These are phyloP conservation scores for Starmerella sirachaensis DNA, from an alignment of 805 yeast genomes.

Conservation along the genomic window DNA sequence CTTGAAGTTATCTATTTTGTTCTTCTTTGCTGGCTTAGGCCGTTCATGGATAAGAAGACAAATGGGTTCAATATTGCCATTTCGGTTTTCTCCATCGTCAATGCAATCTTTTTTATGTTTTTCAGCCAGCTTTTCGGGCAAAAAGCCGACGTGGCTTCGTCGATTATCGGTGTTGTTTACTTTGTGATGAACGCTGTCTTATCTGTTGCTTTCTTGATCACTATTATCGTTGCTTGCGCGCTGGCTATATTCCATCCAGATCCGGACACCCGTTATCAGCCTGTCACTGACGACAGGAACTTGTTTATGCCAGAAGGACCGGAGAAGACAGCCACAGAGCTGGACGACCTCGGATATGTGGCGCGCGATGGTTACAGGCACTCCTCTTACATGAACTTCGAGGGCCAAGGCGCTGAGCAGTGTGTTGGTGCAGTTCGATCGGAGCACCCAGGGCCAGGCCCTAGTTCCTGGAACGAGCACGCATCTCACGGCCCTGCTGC, in stretches of 20 bases:
- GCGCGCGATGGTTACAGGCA: constrained; percentile 29
- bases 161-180: constrained; percentile 82
- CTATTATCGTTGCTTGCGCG: constrained; percentile 79
- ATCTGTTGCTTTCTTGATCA: constrained; percentile 66
- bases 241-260: constrained; percentile 76
- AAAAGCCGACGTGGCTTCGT: constrained; percentile 78
- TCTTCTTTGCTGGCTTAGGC: constrained; percentile 57
- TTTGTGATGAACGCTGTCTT: constrained; percentile 82
- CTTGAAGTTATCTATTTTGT: constrained; percentile 63
- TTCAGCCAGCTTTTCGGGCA: constrained; percentile 64
- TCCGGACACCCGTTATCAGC: constrained; percentile 92
- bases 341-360: constrained; percentile 57
- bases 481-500: constrained; percentile 4
- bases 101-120: constrained; percentile 77
- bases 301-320: constrained; percentile 52
- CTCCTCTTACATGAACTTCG: no score
- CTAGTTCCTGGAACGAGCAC: no score
- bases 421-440: constrained; percentile 3
- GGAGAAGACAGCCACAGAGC: constrained; percentile 39
- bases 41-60: constrained; percentile 90
- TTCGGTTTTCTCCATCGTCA: constrained; percentile 64
- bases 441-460: constrained; percentile 2
- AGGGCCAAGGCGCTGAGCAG: no score
- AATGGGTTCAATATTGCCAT: constrained; percentile 86
- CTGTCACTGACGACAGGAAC: constrained; percentile 91